Percentiles rank a stretch among this genome's conserved stretches.
Evolutionary conservation across 106 monocot species (phyloP).

Genomic region (Triglochin maritima): DNA sequence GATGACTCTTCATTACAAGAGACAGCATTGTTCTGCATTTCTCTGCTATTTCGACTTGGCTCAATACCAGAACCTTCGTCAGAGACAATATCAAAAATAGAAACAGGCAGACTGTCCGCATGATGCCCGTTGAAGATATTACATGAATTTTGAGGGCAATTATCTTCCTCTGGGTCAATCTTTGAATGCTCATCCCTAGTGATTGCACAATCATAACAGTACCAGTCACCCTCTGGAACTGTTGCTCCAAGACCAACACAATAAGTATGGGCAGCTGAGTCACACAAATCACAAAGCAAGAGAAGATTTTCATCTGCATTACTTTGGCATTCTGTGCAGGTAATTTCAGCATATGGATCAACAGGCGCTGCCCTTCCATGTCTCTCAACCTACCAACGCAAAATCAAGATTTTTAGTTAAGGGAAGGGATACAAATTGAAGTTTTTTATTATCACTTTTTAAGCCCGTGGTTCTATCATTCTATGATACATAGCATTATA

Average conservation of each 20-base stretch:
- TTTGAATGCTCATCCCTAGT: slow-evolving; percentile 35
- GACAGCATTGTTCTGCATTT: too few relatives aligned
- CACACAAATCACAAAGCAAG: slow-evolving; percentile 73
- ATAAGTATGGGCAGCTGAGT: slow-evolving; percentile 63
- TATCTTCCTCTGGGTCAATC: slow-evolving; percentile 18
- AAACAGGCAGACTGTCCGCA: slow-evolving; percentile 6
- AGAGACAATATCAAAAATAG: slow-evolving; percentile 17
- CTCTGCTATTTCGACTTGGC: not conserved
- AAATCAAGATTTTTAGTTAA: too few relatives aligned
- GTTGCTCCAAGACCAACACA: slow-evolving; percentile 47
- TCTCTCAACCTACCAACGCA: not conserved
- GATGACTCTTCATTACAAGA: too few relatives aligned
- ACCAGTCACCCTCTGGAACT: slow-evolving; percentile 85
- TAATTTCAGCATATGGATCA: slow-evolving; percentile 42
- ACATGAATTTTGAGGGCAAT: slow-evolving; percentile 11
- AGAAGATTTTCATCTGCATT: slow-evolving; percentile 48
- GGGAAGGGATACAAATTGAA: too few relatives aligned
- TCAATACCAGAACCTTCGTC: slow-evolving; percentile 5
- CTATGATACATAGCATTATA: too few relatives aligned
- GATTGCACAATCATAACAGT: slow-evolving; percentile 52
- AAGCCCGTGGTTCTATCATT: too few relatives aligned
- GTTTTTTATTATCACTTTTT: too few relatives aligned
- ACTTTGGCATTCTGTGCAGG: slow-evolving; percentile 38
- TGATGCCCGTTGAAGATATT: not conserved
- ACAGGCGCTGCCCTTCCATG: slow-evolving; percentile 23